Percentiles rank a stretch among this genome's conserved stretches.
phyloP scores from a whole-genome alignment of 768 basidiomycete genomes.

The Pisolithus marmoratus region DNA sequence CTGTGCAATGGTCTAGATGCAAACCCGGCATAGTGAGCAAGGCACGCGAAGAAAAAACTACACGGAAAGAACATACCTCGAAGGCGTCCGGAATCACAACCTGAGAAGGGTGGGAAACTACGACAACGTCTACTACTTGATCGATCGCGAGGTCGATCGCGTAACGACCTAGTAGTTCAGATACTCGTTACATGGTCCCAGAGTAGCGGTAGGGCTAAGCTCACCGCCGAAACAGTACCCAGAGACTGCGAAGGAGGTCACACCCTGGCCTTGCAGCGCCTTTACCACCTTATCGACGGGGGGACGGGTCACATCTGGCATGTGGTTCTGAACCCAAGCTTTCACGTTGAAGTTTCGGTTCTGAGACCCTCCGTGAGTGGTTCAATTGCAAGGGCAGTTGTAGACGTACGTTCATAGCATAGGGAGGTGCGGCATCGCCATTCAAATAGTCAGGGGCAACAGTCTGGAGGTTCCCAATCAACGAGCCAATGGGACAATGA shows the following conservation, averaged over 20 bases:
- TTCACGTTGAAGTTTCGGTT: slow-evolving; percentile 17
- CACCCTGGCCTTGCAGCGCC: slow-evolving; percentile 33
- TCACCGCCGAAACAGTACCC: slow-evolving; percentile 40
- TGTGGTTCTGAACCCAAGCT: slow-evolving; percentile 33
- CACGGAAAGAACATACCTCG: slow-evolving; percentile 19
- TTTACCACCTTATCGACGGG: slow-evolving; percentile 32
- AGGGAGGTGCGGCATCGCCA: slow-evolving; percentile 30
- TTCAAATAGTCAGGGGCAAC: slow-evolving; percentile 35
- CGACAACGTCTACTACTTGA: slow-evolving; percentile 32
- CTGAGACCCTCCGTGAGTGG: not conserved
- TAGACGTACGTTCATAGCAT: not conserved
- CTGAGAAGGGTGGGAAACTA: slow-evolving; percentile 43
- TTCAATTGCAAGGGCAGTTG: not conserved
- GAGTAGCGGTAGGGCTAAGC: not conserved
- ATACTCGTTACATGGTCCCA: not conserved
- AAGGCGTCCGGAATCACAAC: slow-evolving; percentile 34
- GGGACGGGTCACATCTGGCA: slow-evolving; percentile 27
- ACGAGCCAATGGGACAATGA: not conserved
- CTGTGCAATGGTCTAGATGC: slow-evolving; percentile 25
- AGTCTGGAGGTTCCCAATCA: not conserved
- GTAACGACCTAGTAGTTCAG: slow-evolving; percentile 29
- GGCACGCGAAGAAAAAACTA: not conserved
- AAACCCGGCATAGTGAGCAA: not conserved
- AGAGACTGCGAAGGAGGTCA: slow-evolving; percentile 34
- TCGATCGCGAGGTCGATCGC: slow-evolving; percentile 42